phyloP scores from a whole-genome alignment of 441 rosid genomes.

The Cnidoscolus chayamansa region DNA sequence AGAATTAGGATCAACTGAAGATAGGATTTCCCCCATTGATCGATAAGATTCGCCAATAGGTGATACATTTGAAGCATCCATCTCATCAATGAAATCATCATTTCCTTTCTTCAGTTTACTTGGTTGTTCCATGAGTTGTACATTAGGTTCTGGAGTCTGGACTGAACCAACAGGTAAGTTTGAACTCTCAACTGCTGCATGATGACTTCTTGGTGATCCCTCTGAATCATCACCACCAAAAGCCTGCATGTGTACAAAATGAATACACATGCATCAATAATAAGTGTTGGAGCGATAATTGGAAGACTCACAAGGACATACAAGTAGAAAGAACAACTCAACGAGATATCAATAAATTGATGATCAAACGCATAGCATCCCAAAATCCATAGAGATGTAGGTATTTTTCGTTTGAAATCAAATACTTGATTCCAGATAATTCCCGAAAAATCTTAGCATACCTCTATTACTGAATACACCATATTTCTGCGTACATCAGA shows the following conservation, averaged over 20 bases:
- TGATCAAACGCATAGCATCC: not conserved
- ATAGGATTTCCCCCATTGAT: slow-evolving; percentile 71
- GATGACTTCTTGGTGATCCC: slow-evolving; percentile 59
- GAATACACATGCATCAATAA: not conserved
- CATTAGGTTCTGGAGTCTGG: slow-evolving; percentile 43
- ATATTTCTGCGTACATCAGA: not conserved
- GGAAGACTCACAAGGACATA: not conserved
- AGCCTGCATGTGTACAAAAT: slow-evolving; percentile 47
- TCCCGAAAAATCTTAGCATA: not conserved
- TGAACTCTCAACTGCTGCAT: slow-evolving; percentile 44
- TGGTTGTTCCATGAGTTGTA: slow-evolving; percentile 49
- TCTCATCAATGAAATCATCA: slow-evolving; percentile 43
- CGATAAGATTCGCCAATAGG: slow-evolving; percentile 59
- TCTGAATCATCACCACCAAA: slow-evolving; percentile 87
- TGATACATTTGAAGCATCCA: slow-evolving; percentile 41
- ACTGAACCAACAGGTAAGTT: slow-evolving; percentile 42
- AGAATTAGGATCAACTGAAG: slow-evolving; percentile 58
- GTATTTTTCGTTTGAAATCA: not conserved
- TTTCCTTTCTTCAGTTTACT: slow-evolving; percentile 51
- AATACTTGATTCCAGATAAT: not conserved
- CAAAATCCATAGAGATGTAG: not conserved
- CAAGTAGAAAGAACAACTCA: not conserved
- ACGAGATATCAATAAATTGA: not conserved
- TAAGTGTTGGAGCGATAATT: slow-evolving; percentile 7
- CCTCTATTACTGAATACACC: not conserved